Conservation (phyloP, 139 green algal genomes). For the Haematococcus lacustris region DNA sequence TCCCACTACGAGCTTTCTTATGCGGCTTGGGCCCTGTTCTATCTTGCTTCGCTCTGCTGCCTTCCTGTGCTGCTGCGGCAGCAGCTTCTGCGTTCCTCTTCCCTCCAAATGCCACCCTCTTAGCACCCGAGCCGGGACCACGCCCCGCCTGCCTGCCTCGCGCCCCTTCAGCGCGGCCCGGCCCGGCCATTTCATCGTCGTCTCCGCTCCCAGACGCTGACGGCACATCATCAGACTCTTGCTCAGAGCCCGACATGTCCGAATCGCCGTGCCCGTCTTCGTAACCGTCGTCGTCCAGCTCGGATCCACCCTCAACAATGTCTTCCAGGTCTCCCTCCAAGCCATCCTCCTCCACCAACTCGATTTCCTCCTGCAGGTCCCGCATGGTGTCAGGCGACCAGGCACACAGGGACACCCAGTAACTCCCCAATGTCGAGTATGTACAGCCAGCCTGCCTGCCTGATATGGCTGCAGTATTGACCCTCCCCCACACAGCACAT, state of each 20-base stretch:
- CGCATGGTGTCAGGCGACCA: conserved; percentile 50
- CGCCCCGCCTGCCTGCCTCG: background rate
- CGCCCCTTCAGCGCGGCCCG: background rate
- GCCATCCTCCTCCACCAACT: conserved; percentile 55
- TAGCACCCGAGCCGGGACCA: background rate
- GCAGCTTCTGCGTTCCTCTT: conserved; percentile 8
- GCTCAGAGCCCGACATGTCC: conserved; percentile 20
- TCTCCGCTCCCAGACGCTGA: conserved; percentile 10
- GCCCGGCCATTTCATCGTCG: conserved; percentile 10
- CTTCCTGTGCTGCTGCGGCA: conserved; percentile 5
- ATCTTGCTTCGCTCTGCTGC: background rate
- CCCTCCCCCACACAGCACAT: background rate
- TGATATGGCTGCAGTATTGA: background rate
- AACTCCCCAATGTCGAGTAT: background rate
- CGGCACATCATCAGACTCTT: conserved; percentile 25
- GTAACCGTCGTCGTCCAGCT: conserved; percentile 19
- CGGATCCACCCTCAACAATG: conserved; percentile 23
- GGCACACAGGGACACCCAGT: background rate
- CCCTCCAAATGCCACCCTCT: background rate
- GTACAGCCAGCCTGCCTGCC: background rate
- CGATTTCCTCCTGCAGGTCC: conserved; percentile 63
- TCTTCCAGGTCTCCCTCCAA: conserved; percentile 33
- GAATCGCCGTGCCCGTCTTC: conserved; percentile 33
- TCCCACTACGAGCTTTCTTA: conserved; percentile 1
- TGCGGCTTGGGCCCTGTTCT: conserved; percentile 4